These are phyloP conservation scores for Metschnikowia santaceciliae DNA, from an alignment of 805 yeast species.

Conservation along the genomic window DNA sequence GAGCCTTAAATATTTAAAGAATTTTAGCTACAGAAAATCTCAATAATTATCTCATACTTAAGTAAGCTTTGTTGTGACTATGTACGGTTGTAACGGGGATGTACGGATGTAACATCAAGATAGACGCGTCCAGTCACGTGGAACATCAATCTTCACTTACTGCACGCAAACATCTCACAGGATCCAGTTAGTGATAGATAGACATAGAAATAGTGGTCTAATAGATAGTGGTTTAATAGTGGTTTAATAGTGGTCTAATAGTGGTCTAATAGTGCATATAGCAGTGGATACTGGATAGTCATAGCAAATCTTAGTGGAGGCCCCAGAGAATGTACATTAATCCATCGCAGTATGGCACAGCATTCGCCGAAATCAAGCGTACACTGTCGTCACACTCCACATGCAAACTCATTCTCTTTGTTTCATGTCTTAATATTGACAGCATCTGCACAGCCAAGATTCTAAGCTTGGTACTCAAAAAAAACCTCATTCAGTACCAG, in stretches of 20 bases:
- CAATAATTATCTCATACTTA: too few relatives aligned
- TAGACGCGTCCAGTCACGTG: slow-evolving; percentile 4
- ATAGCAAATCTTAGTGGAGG: background rate
- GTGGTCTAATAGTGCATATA: too few relatives aligned
- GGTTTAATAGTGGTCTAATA: too few relatives aligned
- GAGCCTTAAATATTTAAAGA: too few relatives aligned
- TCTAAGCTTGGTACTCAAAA: slow-evolving; percentile 64
- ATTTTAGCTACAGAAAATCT: too few relatives aligned
- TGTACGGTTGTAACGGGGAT: background rate
- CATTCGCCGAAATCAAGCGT: slow-evolving; percentile 62
- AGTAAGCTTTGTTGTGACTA: too few relatives aligned
- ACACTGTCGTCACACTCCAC: slow-evolving; percentile 89
- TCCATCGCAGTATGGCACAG: slow-evolving; percentile 62
- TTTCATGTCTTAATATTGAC: slow-evolving; percentile 86
- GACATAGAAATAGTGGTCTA: too few relatives aligned
- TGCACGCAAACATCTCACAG: too few relatives aligned
- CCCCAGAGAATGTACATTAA: slow-evolving; percentile 59
- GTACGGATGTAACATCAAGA: background rate
- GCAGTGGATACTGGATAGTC: too few relatives aligned
- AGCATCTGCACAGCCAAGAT: slow-evolving; percentile 87
- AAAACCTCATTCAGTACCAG: slow-evolving; percentile 82
- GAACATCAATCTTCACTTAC: slow-evolving; percentile 4
- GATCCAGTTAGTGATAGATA: too few relatives aligned
- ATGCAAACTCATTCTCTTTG: slow-evolving; percentile 82
- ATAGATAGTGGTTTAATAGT: too few relatives aligned